Percentiles rank a stretch among this genome's conserved stretches.
Evolutionary conservation across 2,329 filamentous ascomycete genomes (phyloP).

Genomic region (Tolypocladium amazonense): DNA sequence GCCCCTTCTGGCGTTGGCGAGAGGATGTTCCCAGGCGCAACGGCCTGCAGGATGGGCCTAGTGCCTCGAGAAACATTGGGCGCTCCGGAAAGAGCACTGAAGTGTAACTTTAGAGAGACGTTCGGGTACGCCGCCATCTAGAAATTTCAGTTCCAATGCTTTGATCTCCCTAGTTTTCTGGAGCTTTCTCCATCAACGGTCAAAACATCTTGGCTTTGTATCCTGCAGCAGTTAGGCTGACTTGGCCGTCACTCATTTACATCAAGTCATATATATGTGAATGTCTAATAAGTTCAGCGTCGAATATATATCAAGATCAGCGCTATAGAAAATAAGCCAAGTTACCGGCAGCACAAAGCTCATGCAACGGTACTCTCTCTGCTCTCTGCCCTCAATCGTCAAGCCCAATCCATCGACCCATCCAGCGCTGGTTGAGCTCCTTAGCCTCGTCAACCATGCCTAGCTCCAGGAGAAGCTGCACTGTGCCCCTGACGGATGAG

Average conservation of each 20-base stretch:
- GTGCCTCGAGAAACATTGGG: conserved; percentile 12
- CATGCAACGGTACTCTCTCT: not conserved
- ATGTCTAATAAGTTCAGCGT: no score
- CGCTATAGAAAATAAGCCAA: not conserved
- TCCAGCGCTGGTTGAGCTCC: conserved; percentile 43
- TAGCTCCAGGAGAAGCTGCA: conserved; percentile 35
- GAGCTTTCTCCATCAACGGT: no score
- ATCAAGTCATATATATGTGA: no score
- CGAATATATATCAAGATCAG: not conserved
- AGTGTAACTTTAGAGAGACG: no score
- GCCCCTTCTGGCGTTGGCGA: conserved; percentile 19
- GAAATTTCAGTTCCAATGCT: no score
- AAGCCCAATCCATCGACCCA: conserved; percentile 42
- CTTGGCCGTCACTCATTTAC: no score
- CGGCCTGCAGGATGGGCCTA: conserved; percentile 19
- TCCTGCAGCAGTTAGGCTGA: no score
- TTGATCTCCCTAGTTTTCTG: no score
- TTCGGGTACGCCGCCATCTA: no score
- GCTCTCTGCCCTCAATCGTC: not conserved
- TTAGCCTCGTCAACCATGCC: conserved; percentile 40
- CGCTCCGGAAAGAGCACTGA: not conserved
- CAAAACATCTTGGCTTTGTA: no score
- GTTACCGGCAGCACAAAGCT: not conserved
- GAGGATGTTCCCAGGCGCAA: conserved; percentile 13
- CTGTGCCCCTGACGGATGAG: conserved; percentile 39